Conservation (phyloP, 768 basidiomycete species). For the Tremella yokohamensis region DNA sequence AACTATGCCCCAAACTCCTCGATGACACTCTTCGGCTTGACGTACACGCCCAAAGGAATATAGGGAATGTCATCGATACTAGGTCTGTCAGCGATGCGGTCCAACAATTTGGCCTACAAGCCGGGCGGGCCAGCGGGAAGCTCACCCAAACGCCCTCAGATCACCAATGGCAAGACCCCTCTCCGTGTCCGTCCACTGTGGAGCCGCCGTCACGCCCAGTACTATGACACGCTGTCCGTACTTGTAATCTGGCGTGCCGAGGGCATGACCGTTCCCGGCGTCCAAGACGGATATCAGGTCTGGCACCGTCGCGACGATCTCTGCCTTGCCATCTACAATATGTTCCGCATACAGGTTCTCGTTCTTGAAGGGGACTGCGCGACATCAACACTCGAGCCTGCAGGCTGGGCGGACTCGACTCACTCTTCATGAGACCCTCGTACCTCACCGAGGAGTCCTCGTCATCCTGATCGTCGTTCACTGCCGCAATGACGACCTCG, state of each 20-base stretch:
- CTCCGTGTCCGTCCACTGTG: constrained; percentile 58
- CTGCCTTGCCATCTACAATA: constrained; percentile 9
- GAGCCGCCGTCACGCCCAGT: constrained; percentile 56
- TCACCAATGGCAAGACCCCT: constrained; percentile 59
- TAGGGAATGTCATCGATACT: constrained; percentile 21
- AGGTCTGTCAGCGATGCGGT: background rate
- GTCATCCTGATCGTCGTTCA: constrained; percentile 16
- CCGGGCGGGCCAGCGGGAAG: too few species aligned
- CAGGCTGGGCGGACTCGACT: background rate
- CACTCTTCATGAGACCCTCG: constrained; percentile 22
- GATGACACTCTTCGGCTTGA: constrained; percentile 25
- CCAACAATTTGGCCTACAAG: too few species aligned
- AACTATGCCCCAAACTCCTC: constrained; percentile 15
- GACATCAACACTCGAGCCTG: background rate
- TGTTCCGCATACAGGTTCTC: constrained; percentile 25
- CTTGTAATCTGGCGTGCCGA: constrained; percentile 62
- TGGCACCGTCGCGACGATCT: constrained; percentile 57
- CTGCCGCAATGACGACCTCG: constrained; percentile 34
- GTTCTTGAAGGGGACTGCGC: constrained; percentile 32
- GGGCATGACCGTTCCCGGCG: constrained; percentile 60
- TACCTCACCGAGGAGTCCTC: constrained; percentile 14
- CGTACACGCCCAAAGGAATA: constrained; percentile 18
- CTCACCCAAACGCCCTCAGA: constrained; percentile 59
- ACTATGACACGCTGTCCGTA: constrained; percentile 63
- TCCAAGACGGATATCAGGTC: constrained; percentile 65